Base-by-base conservation (phyloP, 495 filamentous ascomycete genomes). In the Penicillium argentinense region DNA sequence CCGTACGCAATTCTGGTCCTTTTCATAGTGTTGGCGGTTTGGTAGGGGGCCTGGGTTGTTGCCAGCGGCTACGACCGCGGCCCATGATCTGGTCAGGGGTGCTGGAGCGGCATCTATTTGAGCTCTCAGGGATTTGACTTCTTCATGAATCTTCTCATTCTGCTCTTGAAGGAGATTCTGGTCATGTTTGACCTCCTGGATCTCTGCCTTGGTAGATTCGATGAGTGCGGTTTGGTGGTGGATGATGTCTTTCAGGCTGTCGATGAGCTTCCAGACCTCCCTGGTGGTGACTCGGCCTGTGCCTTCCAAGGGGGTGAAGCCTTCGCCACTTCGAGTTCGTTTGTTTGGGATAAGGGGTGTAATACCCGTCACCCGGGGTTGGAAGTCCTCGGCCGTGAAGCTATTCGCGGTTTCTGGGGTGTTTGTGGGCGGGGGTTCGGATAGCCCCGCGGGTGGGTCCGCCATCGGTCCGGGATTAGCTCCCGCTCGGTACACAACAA, bases 251-350 rank as follows among this genome's bases (percentile, higher is more conserved):
- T 55, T 50, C 12, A 55, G 52, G 0, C 23, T 42, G 41, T 28
- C 14, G 52, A 50, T 50, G 6, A 54, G 45, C 49, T 49, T 49
- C 51, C 51, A 54, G 38, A 45, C 52, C 42, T 50, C 52, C 42
- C 26, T 44, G 36, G 52, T 55, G 42, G 46, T 55, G 44, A 56
- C 38, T 44, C 53, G 53, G 34, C 47, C 47, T 18, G 47, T 18
- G n/a, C 27, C 23, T 19, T 51, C 47, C 24, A 39, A 30, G 0
- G 43, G 43, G 2, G 25, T 9, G 14, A 40, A 51, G 22, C n/a
- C 23, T 40, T n/a, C n/a, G n/a, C n/a, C n/a, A n/a, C n/a, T n/a
- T n/a, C n/a, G n/a, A n/a, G n/a, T n/a, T n/a, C n/a, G n/a, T n/a
- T n/a, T n/a, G n/a, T n/a, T n/a, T n/a, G n/a, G n/a, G n/a, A n/a